Evolutionary conservation across 2,329 filamentous ascomycete species (phyloP), one percentile per base, ranked within the genome.

Genomic region (Colletotrichum agaves): DNA sequence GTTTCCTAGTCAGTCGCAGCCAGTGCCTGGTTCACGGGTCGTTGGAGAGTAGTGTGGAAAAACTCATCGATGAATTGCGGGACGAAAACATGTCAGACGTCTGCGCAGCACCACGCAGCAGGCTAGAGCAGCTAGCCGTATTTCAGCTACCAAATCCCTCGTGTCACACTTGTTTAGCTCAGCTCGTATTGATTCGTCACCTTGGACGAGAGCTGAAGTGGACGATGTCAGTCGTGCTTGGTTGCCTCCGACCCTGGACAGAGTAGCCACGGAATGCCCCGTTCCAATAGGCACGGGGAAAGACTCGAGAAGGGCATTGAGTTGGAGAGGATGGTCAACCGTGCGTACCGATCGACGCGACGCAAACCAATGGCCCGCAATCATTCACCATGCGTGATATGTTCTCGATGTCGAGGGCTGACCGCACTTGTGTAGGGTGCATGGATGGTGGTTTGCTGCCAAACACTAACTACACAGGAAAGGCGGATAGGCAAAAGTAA

Each of bases 341-440:
- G 46, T 67, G 64, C 39, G 53, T 53, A 17, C 43, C 58, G 60
- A 67, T 67, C 61, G 64, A 59, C 64, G 53, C 33, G 53, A 50
- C 15, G 60, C 10, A 15, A 37, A 47, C 43, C 63, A 27, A 13
- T 15, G 44, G 56, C 57, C 46, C 63, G 52, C 52, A 37, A 11
- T 10, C 19, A 15, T 43, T 10, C 23, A 50, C n/a, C 27, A 8
- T 7, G 27, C 27, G 27, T 27, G 27, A 27, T 27, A 27, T 27
- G 6, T 27, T 27, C 27, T 27, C 27, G 5, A 27, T 27, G 27
- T 27, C 27, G 27, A 27, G 27, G 27, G 6, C 27, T 27, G 27
- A 27, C 27, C 27, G 27, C 27, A n/a, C 46, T 49, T 49, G 7
- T 50, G 47, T 50, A 8, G 7, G 8, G n/a, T 44, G 17, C 19